Evolutionary conservation across 2,329 filamentous ascomycete species (phyloP).

Genomic region (Phaeophleospora eucalypticola): DNA sequence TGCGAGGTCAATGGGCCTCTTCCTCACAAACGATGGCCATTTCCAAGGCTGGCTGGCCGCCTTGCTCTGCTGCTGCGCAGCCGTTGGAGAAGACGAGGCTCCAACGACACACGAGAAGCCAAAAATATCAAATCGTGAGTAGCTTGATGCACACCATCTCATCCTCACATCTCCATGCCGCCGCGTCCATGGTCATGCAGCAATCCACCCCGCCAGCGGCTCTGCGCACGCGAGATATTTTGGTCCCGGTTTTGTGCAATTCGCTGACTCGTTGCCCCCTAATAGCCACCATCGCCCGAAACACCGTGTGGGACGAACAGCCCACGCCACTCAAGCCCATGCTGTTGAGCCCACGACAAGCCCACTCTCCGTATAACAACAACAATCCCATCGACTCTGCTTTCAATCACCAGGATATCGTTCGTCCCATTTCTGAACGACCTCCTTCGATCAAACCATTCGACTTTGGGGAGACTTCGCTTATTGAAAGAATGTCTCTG

Average conservation of each 20-base stretch:
- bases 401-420: slow-evolving; percentile 17
- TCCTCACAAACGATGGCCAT: slow-evolving; percentile 27
- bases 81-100: slow-evolving; percentile 28
- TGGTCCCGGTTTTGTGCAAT: too few relatives aligned
- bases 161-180: too few relatives aligned
- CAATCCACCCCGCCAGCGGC: too few relatives aligned
- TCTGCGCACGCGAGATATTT: too few relatives aligned
- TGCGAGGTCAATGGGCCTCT: slow-evolving; percentile 31
- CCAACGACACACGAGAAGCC: slow-evolving; percentile 17
- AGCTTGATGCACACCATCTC: not conserved
- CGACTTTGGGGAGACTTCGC: slow-evolving; percentile 20
- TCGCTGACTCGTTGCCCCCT: not conserved
- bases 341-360: not conserved
- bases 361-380: slow-evolving; percentile 1
- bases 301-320: slow-evolving; percentile 22
- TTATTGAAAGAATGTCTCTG: slow-evolving; percentile 17
- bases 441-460: slow-evolving; percentile 23
- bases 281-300: slow-evolving; percentile 12
- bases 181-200: too few relatives aligned
- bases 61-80: slow-evolving; percentile 32
- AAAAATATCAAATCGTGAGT: slow-evolving; percentile 14
- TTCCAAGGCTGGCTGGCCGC: slow-evolving; percentile 33
- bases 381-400: slow-evolving; percentile 9
- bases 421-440: slow-evolving; percentile 19
- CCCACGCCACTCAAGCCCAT: slow-evolving; percentile 20